Evolutionary conservation across 78 protist genomes (phyloP), one percentile per base, ranked within the genome.

Genomic region (Fonticula alba): DNA sequence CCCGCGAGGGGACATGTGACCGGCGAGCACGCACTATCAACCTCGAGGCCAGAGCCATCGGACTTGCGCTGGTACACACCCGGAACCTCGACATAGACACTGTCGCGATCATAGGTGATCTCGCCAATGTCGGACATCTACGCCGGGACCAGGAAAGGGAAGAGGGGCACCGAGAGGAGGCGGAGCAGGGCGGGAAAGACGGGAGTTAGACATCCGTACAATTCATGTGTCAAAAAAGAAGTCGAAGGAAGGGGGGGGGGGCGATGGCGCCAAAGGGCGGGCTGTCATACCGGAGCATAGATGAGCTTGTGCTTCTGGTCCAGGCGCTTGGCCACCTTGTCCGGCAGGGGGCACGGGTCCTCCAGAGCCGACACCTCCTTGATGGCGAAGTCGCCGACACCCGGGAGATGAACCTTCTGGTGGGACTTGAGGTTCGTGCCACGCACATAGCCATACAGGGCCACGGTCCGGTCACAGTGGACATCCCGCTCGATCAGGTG

Each of bases 271-370:
- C n/a, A n/a, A n/a, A n/a, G n/a, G n/a, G n/a, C n/a, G n/a, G n/a
- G n/a, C n/a, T n/a, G n/a, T n/a, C 71, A 3, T 38, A 49, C 35
- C 13, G 83, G 78, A 43, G 74, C 76, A 37, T 75, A 81, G 26
- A 74, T 24, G 7, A 41, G 60, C 24, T 80, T 57, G 53, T 87
- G 86, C 43, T 72, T 75, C 46, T 77, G 83, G 37, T 69, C 68
- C 37, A 91, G 74, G 3, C 67, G 50, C 22, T 35, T 2, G 49
- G 19, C 36, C 3, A n/a, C 37, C 73, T 58, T 26, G 26, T 13
- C 29, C 41, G 96, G 92, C 35, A 69, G 80, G 20, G 95, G 94
- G 76, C 93, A 87, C 51, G 99, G 99, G 72, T 96, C 99, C 0
- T 68, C 64, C 27, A 94, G 59, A 20, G 61, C 36, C 10, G 69